Base-by-base conservation (phyloP, 2,329 filamentous ascomycete species). In the Pseudogymnoascus sp. region DNA sequence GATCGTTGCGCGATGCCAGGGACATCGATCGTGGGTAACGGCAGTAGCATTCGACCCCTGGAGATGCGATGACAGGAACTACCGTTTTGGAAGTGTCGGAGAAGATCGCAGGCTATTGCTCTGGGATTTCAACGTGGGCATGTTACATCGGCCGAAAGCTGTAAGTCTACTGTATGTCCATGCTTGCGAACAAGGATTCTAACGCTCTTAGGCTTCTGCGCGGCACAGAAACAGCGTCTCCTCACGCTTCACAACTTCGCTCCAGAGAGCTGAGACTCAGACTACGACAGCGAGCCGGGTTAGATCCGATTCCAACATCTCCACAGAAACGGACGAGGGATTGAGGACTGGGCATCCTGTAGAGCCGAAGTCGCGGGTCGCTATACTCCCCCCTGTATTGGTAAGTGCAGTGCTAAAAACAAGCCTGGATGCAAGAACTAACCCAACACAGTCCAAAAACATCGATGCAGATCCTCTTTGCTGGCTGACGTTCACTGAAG, bases 101-200 rank as follows among this genome's bases (percentile, higher is more conserved):
- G 93, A 97, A 72, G 94, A 99, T 73, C 91, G 92, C 69, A 83
- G 92, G 63, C 78, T 99, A 16, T 84, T 96, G 64, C 79, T 99
- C 11, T 99, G 94, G 94, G 94, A 99, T 77, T 99, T 99, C 73
- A 96, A 88, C 67, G 91, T 96, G 43, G 92, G 92, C 69, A 97
- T 97, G 93, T 81, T 99, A 69, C 90, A 95, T 74, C 84, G 92
- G 64, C 93, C 94, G 19, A 93, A 93, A 76, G 88, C 85, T 68
- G 89, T 92, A 78, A 71, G 89, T 83, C 19, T n/a, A 19, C 49
- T 33, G 14, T 35, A 33, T 26, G 60, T 39, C 29, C 49, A 39
- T 62, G 26, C 59, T 61, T 59, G 62, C 23, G 49, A 2, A 39
- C 39, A 62, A 49, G 10, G 26, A 59, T 55, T 38, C 60, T 23